Evolutionary conservation across 2,329 filamentous ascomycete genomes (phyloP).

Genomic region (Neonectria coccinea): DNA sequence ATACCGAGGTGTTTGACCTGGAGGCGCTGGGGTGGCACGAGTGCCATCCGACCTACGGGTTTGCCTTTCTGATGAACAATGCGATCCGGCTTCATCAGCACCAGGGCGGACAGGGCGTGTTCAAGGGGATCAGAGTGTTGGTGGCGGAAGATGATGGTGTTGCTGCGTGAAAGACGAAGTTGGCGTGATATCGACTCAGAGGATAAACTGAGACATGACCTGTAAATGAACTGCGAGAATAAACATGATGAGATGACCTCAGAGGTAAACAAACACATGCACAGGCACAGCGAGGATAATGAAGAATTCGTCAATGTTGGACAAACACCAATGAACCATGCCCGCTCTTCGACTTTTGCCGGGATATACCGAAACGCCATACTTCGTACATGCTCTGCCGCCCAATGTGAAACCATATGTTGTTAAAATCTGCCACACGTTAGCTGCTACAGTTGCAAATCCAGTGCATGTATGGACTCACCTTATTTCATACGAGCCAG

Average conservation of each 20-base stretch:
- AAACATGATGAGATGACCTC: neutral
- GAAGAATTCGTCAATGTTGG: slow-evolving; percentile 36
- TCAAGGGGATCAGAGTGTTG: slow-evolving; percentile 45
- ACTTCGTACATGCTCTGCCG: slow-evolving; percentile 46
- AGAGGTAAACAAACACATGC: slow-evolving; percentile 10
- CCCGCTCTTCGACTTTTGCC: slow-evolving; percentile 47
- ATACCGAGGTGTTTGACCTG: slow-evolving; percentile 50
- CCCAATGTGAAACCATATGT: slow-evolving; percentile 29
- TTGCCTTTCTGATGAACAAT: slow-evolving; percentile 46
- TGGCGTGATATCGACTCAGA: too few relatives aligned
- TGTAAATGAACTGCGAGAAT: neutral
- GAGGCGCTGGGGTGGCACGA: slow-evolving; percentile 48
- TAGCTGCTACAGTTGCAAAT: slow-evolving; percentile 20
- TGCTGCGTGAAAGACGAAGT: too few relatives aligned
- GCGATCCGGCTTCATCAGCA: slow-evolving; percentile 49
- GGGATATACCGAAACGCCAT: slow-evolving; percentile 49
- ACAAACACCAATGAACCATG: slow-evolving; percentile 39
- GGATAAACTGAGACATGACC: too few relatives aligned
- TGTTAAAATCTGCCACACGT: slow-evolving; percentile 50
- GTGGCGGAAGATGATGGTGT: slow-evolving; percentile 41
- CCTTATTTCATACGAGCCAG: slow-evolving; percentile 97
- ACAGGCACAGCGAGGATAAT: slow-evolving; percentile 10
- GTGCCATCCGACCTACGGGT: slow-evolving; percentile 47
- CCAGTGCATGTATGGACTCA: slow-evolving; percentile 51
- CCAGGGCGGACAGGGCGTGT: slow-evolving; percentile 30